phyloP scores from a whole-genome alignment of 371 early-diverging fungal genomes.

The Smittium mucronatum region DNA sequence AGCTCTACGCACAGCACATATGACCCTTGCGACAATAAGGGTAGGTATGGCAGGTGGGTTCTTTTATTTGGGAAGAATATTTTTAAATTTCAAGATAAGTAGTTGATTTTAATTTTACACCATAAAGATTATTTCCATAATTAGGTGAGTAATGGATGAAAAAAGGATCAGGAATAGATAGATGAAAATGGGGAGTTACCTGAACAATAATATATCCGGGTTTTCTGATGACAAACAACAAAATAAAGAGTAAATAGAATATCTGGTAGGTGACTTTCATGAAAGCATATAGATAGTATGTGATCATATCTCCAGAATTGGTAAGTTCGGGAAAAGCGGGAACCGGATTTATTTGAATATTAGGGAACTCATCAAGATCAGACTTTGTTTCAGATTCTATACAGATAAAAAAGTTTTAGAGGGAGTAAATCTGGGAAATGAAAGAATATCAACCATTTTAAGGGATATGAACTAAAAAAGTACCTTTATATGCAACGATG shows the following conservation, averaged over 20 bases:
- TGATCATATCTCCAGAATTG: conserved; percentile 11
- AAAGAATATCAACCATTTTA: not conserved
- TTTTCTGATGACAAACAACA: conserved; percentile 24
- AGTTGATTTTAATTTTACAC: conserved; percentile 6
- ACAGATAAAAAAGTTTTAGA: conserved; percentile 15
- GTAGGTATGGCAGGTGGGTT: conserved; percentile 94
- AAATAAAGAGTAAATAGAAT: conserved; percentile 24
- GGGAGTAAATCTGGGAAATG: conserved; percentile 1
- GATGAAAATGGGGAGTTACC: conserved; percentile 36
- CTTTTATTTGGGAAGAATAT: conserved; percentile 34
- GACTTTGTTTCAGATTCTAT: not conserved
- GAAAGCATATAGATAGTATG: conserved; percentile 21
- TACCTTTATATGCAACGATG: conserved; percentile 64
- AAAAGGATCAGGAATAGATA: too few species aligned
- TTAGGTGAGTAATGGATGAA: not conserved
- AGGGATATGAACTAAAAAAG: too few species aligned
- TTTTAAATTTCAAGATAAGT: conserved; percentile 6
- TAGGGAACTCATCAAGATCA: not conserved
- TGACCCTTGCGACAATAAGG: conserved; percentile 53
- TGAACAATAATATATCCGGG: conserved; percentile 71
- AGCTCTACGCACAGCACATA: conserved; percentile 44
- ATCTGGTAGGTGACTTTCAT: conserved; percentile 38
- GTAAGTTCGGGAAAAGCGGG: not conserved
- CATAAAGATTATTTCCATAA: too few species aligned
- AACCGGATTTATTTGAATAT: not conserved